Evolutionary conservation across 140 eudicot species (phyloP).

Genomic region (Bidens hawaiensis): DNA sequence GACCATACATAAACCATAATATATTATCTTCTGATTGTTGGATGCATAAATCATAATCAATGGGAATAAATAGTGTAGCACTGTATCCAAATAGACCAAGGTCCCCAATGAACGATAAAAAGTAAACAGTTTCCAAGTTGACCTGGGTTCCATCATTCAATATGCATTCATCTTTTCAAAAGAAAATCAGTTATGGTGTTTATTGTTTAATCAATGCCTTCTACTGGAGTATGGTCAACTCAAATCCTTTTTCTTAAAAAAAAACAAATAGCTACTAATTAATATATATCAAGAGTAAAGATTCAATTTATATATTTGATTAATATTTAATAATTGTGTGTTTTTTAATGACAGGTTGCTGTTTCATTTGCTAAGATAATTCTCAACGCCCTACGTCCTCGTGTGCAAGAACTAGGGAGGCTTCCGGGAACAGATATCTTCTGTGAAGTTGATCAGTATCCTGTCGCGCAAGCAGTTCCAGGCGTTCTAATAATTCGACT

Average conservation of each 20-base stretch:
- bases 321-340: neutral
- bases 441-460: constrained; percentile 72
- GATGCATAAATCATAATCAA: neutral
- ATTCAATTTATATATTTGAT: neutral
- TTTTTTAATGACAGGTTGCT: constrained; percentile 40
- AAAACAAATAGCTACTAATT: neutral
- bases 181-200: neutral
- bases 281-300: neutral
- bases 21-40: constrained; percentile 6
- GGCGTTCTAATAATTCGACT: constrained; percentile 61
- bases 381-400: constrained; percentile 50
- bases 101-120: neutral
- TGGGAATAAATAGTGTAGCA: constrained; percentile 5
- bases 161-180: no score
- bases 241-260: constrained; percentile 4
- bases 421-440: constrained; percentile 71
- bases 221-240: constrained; percentile 1
- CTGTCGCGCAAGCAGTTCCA: constrained; percentile 62
- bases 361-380: constrained; percentile 82
- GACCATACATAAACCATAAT: constrained; percentile 14
- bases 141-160: neutral
- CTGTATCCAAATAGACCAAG: constrained; percentile 4
- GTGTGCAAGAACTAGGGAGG: constrained; percentile 67
- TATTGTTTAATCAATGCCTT: neutral
- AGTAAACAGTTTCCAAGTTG: neutral